Evolutionary conservation across 2,329 filamentous ascomycete genomes (phyloP), one percentile per base, ranked within the genome.

Genomic region (Tolypocladium tundrense): DNA sequence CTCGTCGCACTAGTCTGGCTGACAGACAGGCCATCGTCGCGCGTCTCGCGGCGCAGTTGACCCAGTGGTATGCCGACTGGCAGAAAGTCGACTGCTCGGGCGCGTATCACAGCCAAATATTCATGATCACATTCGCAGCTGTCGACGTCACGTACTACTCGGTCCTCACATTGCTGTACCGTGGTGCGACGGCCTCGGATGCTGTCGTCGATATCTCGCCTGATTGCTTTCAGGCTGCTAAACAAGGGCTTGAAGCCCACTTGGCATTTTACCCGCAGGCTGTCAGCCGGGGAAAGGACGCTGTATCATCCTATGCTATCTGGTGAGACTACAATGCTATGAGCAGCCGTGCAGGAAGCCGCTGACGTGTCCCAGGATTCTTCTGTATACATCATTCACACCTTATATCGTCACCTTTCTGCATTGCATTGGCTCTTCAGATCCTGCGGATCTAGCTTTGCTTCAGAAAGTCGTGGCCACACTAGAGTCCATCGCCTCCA

Each of bases 351-450:
- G 11, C 14, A 13, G 6, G 43, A 27, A 27, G 24, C 21, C 13
- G 24, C 43, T 48, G 21, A 48, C 13, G 11, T 7, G 4, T 27
- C 33, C 16, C 27, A 64, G 63, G 63, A 62, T 63, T n/a, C 59
- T 63, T 19, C 58, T 63, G 39, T 62, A 61, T n/a, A 61, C 60
- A 3, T 64, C 63, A 6, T 64, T 63, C n/a, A 63, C 63, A 5
- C 63, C 63, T 1, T 64, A 60, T 51, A 57, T 64, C n/a, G 59
- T 63, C 40, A 64, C 59, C 0, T 64, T 64, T 24, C 56, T 64
- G 16, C 62, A 64, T 52, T 61, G 62, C 37, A 62, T 62, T 41
- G 50, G 55, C 13, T 53, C 59, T 42, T 59, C 55, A 9, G 54
- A 60, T n/a, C 27, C 40, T 10, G 50, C 59, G 9, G 62, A 63